phyloP scores from a whole-genome alignment of 1,284 basidiomycete genomes.

The Apiotrichum gamsii region DNA sequence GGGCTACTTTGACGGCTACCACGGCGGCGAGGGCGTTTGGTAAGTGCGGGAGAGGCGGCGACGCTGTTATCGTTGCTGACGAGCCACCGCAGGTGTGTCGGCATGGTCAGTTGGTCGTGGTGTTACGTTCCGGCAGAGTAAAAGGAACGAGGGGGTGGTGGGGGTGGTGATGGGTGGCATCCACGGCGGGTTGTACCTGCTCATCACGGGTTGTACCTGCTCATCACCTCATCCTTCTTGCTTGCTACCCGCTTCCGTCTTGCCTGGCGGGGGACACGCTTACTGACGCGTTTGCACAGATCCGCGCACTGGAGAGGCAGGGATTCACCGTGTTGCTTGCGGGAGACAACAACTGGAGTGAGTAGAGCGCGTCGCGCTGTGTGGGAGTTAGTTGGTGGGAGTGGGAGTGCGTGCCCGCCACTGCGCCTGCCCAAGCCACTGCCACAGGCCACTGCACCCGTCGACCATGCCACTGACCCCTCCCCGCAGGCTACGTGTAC shows the following conservation, averaged over 20 bases:
- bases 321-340: slow-evolving; percentile 24
- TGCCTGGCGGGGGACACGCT: too few species aligned
- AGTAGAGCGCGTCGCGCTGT: slow-evolving; percentile 1
- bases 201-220: too few species aligned
- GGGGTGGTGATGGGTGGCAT: too few species aligned
- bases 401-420: too few species aligned
- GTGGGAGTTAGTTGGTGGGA: background rate
- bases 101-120: slow-evolving; percentile 3
- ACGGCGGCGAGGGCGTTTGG: slow-evolving; percentile 13
- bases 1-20: slow-evolving; percentile 8
- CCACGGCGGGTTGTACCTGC: too few species aligned
- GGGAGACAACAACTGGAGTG: slow-evolving; percentile 21
- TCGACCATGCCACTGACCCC: background rate
- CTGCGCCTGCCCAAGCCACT: too few species aligned
- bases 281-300: background rate
- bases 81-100: slow-evolving; percentile 2
- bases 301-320: slow-evolving; percentile 14
- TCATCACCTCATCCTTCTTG: too few species aligned
- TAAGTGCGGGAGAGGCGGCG: background rate
- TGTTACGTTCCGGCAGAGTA: too few species aligned
- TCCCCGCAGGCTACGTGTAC: slow-evolving; percentile 21
- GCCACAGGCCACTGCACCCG: too few species aligned
- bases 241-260: too few species aligned
- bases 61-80: too few species aligned
- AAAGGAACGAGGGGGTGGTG: too few species aligned